A percentile compares a stretch with the other conserved stretches of the same genome.
These are phyloP conservation scores for Candida sojae DNA, from an alignment of 1,139 yeast genomes.

Conservation along the genomic window DNA sequence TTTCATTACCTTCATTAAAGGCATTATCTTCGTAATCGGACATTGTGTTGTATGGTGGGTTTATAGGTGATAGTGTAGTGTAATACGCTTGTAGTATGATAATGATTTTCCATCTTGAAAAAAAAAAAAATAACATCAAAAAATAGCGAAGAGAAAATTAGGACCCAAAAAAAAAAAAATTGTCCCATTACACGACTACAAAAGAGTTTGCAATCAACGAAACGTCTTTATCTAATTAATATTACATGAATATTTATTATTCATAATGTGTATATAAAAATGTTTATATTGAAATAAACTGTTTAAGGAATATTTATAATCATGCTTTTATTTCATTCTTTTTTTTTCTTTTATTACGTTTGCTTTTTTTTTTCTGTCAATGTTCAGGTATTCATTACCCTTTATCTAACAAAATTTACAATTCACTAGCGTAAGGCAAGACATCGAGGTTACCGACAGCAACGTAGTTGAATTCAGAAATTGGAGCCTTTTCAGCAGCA, in stretches of 20 bases:
- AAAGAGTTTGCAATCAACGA: slow-evolving; percentile 3
- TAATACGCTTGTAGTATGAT: background rate
- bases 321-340: slow-evolving; percentile 1
- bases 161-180: background rate
- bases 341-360: background rate
- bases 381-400: background rate
- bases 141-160: background rate
- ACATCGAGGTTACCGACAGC: slow-evolving; percentile 89
- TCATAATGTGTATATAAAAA: slow-evolving; percentile 4
- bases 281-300: slow-evolving; percentile 1
- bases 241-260: slow-evolving; percentile 6
- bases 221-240: background rate
- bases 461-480: slow-evolving; percentile 76
- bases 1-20: slow-evolving; percentile 78
- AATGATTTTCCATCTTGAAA: slow-evolving; percentile 6
- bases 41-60: slow-evolving; percentile 24
- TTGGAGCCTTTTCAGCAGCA: slow-evolving; percentile 48
- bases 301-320: slow-evolving; percentile 4
- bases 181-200: slow-evolving; percentile 3
- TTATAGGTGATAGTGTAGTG: background rate
- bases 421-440: slow-evolving; percentile 89
- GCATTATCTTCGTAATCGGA: slow-evolving; percentile 55
- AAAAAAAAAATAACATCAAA: background rate
- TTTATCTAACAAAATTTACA: slow-evolving; percentile 39
- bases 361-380: background rate